Base-by-base conservation (phyloP, 2,329 filamentous ascomycete genomes). In the Hypoxylon sp. region DNA sequence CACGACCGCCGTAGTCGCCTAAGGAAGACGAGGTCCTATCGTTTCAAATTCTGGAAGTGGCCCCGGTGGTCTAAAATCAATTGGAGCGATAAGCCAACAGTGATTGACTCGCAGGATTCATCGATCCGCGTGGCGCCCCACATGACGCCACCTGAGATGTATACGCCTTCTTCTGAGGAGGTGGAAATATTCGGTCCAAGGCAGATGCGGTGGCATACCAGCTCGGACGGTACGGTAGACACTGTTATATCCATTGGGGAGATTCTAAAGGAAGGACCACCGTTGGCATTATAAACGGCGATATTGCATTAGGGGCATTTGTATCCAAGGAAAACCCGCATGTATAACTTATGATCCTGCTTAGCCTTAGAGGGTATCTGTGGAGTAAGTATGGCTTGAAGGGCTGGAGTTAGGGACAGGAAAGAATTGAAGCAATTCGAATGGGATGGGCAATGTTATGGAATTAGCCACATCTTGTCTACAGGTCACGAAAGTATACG, bases 31-130 rank as follows among this genome's bases (percentile, higher is more conserved):
- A 72, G 71, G 27, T 42, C 57, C 25, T 66, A 73, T 25, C 72
- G 71, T 54, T 74, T 73, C 65, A 74, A 76, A 33, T 72, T 73
- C 61, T 76, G 74, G 75, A 75, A 75, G 25, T 65, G 73, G 51
- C 72, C 74, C 37, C 64, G 67, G 35, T 73, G 72, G 73, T 69
- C 67, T 49, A 66, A 71, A 35, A 60, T 72, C 22, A 61, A 55
- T 48, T 74, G 74, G 72, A 60, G 69, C 37, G 65, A 61, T 56
- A 50, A 40, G 49, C 61, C 56, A 35, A 33, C 63, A 10, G 30
- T 31, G 40, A 64, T 51, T 46, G 42, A 40, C 58, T 66, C 66
- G 30, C 64, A 27, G 35, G 62, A 49, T 30, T 68, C 66, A 10
- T 65, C 64, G 55, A 65, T 68, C 44, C 25, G 25, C 49, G 27